phyloP scores from a whole-genome alignment of 2,329 filamentous ascomycete species.

The Rhynchosporium graminicola region DNA sequence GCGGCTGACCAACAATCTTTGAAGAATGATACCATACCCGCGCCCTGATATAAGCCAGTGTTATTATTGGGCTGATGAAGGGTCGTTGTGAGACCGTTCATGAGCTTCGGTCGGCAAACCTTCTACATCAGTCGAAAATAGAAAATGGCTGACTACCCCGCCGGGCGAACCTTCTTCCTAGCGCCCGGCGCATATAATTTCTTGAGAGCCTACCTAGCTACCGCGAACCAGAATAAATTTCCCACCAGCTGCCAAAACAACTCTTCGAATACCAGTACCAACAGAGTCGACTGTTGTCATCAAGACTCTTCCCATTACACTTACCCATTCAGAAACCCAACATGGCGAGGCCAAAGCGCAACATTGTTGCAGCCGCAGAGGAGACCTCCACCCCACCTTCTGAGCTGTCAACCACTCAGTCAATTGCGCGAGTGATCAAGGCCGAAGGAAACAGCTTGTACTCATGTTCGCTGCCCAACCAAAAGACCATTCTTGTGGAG shows the following conservation, averaged over 20 bases:
- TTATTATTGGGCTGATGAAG: too few species aligned
- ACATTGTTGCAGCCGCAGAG: conserved; percentile 74
- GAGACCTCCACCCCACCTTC: conserved; percentile 63
- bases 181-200: conserved; percentile 5
- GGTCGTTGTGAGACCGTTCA: too few species aligned
- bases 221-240: neutral
- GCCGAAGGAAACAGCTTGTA: conserved; percentile 90
- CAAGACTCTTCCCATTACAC: neutral
- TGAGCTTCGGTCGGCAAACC: neutral
- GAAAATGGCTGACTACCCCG: neutral
- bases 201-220: conserved; percentile 1
- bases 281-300: neutral
- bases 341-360: conserved; percentile 77
- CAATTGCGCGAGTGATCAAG: conserved; percentile 76
- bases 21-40: too few species aligned
- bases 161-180: conserved; percentile 11
- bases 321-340: neutral
- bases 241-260: neutral
- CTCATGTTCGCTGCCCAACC: conserved; percentile 69
- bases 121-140: neutral
- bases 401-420: conserved; percentile 60
- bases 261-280: neutral
- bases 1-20: too few species aligned
- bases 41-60: too few species aligned
- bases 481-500: conserved; percentile 71